Evolutionary conservation across 2,329 filamentous ascomycete genomes (phyloP).

Genomic region (Colletotrichum navitas): DNA sequence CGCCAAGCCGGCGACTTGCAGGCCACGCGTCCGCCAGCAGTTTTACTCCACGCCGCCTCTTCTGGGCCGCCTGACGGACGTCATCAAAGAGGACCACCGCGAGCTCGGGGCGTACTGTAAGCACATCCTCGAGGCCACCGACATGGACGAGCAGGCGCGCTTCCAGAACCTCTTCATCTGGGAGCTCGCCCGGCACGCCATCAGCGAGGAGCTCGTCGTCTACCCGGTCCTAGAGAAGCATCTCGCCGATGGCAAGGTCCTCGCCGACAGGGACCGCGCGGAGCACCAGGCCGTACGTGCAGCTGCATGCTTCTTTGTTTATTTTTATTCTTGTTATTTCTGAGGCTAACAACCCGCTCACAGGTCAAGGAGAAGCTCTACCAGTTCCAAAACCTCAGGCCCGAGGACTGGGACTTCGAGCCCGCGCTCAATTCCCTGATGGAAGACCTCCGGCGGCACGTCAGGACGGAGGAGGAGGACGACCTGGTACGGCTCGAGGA

Average conservation of each 20-base stretch:
- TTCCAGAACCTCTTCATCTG: slow-evolving; percentile 62
- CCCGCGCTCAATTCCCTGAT: slow-evolving; percentile 59
- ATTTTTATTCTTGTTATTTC: too few species aligned
- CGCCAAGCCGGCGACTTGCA: not conserved
- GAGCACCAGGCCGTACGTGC: slow-evolving; percentile 59
- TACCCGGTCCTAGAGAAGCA: slow-evolving; percentile 67
- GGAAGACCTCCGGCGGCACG: slow-evolving; percentile 59
- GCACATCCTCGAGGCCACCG: slow-evolving; percentile 53
- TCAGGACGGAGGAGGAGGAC: slow-evolving; percentile 62
- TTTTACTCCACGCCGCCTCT: not conserved
- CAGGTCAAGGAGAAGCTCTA: slow-evolving; percentile 66
- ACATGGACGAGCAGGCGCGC: slow-evolving; percentile 54
- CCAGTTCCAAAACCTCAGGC: slow-evolving; percentile 60
- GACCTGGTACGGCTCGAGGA: slow-evolving; percentile 64
- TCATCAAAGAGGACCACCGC: slow-evolving; percentile 54
- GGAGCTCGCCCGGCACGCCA: slow-evolving; percentile 62
- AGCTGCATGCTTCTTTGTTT: too few species aligned
- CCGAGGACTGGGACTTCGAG: slow-evolving; percentile 56
- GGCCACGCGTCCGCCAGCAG: not conserved
- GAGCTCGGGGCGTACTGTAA: slow-evolving; percentile 55
- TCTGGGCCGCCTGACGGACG: slow-evolving; percentile 44
- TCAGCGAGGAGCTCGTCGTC: slow-evolving; percentile 64
- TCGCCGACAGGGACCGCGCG: slow-evolving; percentile 61
- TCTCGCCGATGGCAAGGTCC: slow-evolving; percentile 56
- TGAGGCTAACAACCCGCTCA: not conserved